These are phyloP conservation scores for Colletotrichum endophyticum DNA, from an alignment of 2,329 filamentous ascomycete species.

Conservation along the genomic window DNA sequence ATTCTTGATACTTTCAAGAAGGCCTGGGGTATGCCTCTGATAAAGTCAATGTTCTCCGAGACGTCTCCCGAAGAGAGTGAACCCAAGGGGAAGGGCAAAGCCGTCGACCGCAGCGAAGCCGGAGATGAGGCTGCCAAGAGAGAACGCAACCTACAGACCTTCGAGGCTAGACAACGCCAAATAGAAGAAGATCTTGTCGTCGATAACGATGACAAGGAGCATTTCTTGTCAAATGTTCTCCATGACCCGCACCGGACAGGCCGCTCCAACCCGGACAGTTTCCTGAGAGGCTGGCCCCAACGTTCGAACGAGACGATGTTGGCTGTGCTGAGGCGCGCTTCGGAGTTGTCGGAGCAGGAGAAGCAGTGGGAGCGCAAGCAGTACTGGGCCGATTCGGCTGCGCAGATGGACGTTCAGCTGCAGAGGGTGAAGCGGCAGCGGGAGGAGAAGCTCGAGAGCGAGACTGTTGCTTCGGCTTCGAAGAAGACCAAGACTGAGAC, in stretches of 20 bases:
- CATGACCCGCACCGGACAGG: neutral
- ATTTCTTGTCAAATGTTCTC: neutral
- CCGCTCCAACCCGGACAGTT: neutral
- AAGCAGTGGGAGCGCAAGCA: neutral
- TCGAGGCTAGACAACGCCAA: neutral
- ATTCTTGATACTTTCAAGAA: neutral
- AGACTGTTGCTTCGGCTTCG: neutral
- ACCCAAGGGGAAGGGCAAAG: neutral
- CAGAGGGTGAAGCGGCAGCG: neutral
- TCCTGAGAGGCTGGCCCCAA: neutral
- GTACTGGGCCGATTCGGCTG: neutral
- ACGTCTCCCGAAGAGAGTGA: neutral
- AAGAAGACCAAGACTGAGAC: neutral
- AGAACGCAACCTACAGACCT: neutral
- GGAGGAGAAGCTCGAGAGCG: neutral
- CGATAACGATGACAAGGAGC: neutral
- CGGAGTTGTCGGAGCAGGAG: neutral
- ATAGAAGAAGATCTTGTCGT: neutral
- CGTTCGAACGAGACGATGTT: neutral
- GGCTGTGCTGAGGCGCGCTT: neutral
- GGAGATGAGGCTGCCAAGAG: neutral
- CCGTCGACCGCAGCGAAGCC: neutral
- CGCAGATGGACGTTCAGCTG: neutral
- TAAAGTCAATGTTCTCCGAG: neutral
- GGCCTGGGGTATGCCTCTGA: neutral